A percentile compares a stretch with the other conserved stretches of the same genome.
phyloP scores from a whole-genome alignment of 768 basidiomycete genomes.

The Pleurotus cornucopiae region DNA sequence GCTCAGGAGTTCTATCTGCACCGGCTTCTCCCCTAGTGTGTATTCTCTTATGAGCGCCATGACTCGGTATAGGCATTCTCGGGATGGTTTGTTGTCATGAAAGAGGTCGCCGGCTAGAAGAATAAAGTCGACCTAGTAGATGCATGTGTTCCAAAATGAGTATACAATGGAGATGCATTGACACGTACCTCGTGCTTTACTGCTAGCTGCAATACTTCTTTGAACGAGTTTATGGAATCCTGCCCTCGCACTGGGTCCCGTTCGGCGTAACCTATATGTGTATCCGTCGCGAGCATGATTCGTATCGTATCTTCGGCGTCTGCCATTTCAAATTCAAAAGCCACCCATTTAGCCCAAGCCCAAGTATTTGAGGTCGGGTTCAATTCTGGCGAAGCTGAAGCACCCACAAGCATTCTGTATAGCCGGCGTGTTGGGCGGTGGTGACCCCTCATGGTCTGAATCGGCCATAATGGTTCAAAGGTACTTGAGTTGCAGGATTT shows the following conservation, averaged over 20 bases:
- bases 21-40: slow-evolving; percentile 81
- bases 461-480: slow-evolving; percentile 11
- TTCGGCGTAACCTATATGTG: slow-evolving; percentile 93
- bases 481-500: too few species aligned
- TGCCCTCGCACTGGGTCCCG: slow-evolving; percentile 91
- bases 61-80: slow-evolving; percentile 85
- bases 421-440: slow-evolving; percentile 19
- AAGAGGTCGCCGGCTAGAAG: slow-evolving; percentile 95
- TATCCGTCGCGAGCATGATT: slow-evolving; percentile 92
- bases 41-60: slow-evolving; percentile 89
- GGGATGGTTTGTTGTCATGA: slow-evolving; percentile 93
- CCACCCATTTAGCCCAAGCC: too few species aligned
- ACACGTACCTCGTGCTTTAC: slow-evolving; percentile 76
- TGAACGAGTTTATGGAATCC: slow-evolving; percentile 94
- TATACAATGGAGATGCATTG: neutral
- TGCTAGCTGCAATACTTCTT: slow-evolving; percentile 88
- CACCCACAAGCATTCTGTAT: slow-evolving; percentile 36
- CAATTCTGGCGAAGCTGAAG: neutral
- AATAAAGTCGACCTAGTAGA: slow-evolving; percentile 84
- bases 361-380: neutral
- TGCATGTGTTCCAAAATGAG: neutral
- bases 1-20: slow-evolving; percentile 88
- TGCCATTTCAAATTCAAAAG: slow-evolving; percentile 20
- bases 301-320: slow-evolving; percentile 66
- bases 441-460: slow-evolving; percentile 19